These are phyloP conservation scores for Tylopilus sp. DNA, from an alignment of 1,284 basidiomycete genomes.

Conservation along the genomic window DNA sequence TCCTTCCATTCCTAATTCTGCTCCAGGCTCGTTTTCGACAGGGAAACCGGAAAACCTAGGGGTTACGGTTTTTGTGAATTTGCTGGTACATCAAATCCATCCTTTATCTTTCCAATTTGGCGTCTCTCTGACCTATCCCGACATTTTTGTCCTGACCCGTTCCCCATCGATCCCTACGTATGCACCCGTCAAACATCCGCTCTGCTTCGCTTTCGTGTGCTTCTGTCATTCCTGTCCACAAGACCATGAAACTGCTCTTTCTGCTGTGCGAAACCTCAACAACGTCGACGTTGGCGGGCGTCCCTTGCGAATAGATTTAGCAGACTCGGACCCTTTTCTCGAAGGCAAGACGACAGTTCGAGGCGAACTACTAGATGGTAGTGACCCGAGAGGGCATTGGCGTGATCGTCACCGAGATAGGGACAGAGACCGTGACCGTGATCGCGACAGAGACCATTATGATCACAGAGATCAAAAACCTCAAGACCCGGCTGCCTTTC, in stretches of 20 bases:
- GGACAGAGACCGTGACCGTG: constrained; percentile 27
- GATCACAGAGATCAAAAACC: constrained; percentile 30
- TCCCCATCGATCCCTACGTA: background rate
- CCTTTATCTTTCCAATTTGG: constrained; percentile 26
- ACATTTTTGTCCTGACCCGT: constrained; percentile 19
- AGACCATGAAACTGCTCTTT: constrained; percentile 88
- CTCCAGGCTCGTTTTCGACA: constrained; percentile 87
- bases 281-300: constrained; percentile 79
- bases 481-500: constrained; percentile 50
- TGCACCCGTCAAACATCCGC: constrained; percentile 10
- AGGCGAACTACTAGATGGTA: constrained; percentile 41
- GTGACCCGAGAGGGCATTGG: constrained; percentile 53
- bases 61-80: constrained; percentile 99
- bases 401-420: constrained; percentile 42
- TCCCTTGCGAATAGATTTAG: constrained; percentile 79
- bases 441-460: constrained; percentile 29
- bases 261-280: constrained; percentile 84
- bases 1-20: constrained; percentile 2
- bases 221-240: constrained; percentile 15
- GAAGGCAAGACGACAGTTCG: constrained; percentile 61
- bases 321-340: constrained; percentile 57
- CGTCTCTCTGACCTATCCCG: constrained; percentile 40
- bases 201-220: constrained; percentile 13
- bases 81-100: constrained; percentile 66
- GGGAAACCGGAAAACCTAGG: constrained; percentile 92